These are phyloP conservation scores for Eutrema salsugineum DNA, from an alignment of 441 rosid species.

Conservation along the genomic window DNA sequence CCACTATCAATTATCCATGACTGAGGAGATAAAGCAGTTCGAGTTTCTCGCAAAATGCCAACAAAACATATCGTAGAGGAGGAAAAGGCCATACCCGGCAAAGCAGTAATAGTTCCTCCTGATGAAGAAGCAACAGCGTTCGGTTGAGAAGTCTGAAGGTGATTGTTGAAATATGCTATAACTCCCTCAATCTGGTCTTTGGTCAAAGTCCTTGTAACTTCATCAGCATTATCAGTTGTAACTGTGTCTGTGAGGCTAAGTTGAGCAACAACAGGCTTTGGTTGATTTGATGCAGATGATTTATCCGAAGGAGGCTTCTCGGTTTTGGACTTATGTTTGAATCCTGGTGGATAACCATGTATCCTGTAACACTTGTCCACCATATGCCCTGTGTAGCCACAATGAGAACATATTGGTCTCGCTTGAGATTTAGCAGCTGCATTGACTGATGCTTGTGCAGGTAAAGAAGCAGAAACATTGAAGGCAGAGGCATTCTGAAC, in stretches of 20 bases:
- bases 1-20: neutral
- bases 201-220: no score
- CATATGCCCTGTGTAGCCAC: neutral
- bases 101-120: neutral
- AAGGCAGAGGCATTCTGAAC: neutral
- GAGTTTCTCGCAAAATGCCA: neutral
- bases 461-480: neutral
- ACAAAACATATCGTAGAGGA: neutral
- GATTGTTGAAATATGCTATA: neutral
- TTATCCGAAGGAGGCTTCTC: no score
- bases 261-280: no score
- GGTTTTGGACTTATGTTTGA: no score
- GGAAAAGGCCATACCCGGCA: neutral
- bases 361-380: no score
- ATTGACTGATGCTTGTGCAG: no score
- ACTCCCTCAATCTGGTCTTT: neutral
- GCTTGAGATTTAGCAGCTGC: no score
- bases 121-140: neutral
- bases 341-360: no score
- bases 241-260: no score
- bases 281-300: no score
- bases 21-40: neutral
- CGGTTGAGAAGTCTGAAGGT: neutral
- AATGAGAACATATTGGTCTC: neutral
- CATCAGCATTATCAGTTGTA: no score